These are phyloP conservation scores for Diaporthe sp. DNA, from an alignment of 2,329 filamentous ascomycete species.

Conservation along the genomic window DNA sequence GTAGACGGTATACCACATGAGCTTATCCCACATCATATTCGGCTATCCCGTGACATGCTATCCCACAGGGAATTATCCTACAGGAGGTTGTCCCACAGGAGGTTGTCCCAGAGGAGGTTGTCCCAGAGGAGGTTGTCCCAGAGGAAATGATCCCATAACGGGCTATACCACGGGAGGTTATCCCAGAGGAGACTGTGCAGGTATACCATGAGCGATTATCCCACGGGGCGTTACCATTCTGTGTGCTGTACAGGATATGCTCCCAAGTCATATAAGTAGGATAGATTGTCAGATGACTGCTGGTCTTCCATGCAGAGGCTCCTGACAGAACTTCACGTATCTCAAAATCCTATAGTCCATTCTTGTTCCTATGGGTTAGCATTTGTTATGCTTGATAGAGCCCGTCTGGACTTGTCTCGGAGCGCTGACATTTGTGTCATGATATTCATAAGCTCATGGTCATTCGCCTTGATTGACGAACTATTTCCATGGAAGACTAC, in stretches of 20 bases:
- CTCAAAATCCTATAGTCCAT: background rate
- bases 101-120: background rate
- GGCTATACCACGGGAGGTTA: background rate
- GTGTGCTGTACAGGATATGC: too few species aligned
- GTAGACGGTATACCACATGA: background rate
- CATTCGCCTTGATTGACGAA: background rate
- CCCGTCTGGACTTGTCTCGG: background rate
- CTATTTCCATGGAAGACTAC: background rate
- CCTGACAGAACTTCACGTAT: background rate
- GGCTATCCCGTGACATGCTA: background rate
- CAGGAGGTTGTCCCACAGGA: background rate
- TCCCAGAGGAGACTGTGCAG: background rate
- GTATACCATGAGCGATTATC: background rate
- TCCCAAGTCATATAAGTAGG: too few species aligned
- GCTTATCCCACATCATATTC: background rate
- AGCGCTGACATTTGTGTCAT: background rate
- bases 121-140: background rate
- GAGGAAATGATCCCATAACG: too few species aligned
- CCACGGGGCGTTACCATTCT: background rate
- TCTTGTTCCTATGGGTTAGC: background rate
- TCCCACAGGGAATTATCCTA: background rate
- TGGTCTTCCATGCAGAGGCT: background rate
- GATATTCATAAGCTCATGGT: background rate
- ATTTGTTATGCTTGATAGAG: background rate
- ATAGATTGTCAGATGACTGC: background rate